These are phyloP conservation scores for Austroboletus eburneus DNA, from an alignment of 768 basidiomycete species.

Conservation along the genomic window DNA sequence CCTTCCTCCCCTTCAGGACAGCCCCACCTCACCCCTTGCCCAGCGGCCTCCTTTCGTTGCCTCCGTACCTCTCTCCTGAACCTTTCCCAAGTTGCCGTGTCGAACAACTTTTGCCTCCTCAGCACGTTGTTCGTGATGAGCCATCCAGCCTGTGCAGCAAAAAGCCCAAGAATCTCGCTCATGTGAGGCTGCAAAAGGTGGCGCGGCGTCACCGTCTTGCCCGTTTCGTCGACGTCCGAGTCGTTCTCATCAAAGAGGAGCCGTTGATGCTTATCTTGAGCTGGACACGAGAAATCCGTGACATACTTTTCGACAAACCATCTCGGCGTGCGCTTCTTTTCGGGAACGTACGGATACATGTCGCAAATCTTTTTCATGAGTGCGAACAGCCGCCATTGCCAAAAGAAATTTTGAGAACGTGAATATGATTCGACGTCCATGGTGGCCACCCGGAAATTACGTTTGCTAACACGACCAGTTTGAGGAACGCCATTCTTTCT, in stretches of 20 bases:
- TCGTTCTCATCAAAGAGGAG: conserved; percentile 35
- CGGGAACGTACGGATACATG: conserved; percentile 31
- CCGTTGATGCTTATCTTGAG: conserved; percentile 28
- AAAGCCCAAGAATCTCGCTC: conserved; percentile 46
- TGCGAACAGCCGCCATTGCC: conserved; percentile 45
- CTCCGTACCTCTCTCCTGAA: conserved; percentile 38
- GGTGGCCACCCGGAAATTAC: conserved; percentile 42
- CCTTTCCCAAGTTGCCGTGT: conserved; percentile 43
- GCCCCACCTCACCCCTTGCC: conserved; percentile 21
- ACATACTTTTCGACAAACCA: conserved; percentile 48
- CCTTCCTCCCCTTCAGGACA: conserved; percentile 14
- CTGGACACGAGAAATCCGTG: conserved; percentile 19
- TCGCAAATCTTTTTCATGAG: conserved; percentile 44
- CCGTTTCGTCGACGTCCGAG: conserved; percentile 27
- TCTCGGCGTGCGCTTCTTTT: conserved; percentile 41
- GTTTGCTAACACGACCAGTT: conserved; percentile 28
- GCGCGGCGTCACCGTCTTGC: conserved; percentile 32
- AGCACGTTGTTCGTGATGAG: conserved; percentile 45
- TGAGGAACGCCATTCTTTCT: background rate
- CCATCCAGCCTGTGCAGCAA: conserved; percentile 59
- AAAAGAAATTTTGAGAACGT: conserved; percentile 46
- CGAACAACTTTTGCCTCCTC: conserved; percentile 31
- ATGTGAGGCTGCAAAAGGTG: conserved; percentile 45
- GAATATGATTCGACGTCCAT: conserved; percentile 43
- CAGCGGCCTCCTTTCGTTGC: conserved; percentile 32